phyloP scores from a whole-genome alignment of 2,329 filamentous ascomycete species.

The Davidsoniella australis region DNA sequence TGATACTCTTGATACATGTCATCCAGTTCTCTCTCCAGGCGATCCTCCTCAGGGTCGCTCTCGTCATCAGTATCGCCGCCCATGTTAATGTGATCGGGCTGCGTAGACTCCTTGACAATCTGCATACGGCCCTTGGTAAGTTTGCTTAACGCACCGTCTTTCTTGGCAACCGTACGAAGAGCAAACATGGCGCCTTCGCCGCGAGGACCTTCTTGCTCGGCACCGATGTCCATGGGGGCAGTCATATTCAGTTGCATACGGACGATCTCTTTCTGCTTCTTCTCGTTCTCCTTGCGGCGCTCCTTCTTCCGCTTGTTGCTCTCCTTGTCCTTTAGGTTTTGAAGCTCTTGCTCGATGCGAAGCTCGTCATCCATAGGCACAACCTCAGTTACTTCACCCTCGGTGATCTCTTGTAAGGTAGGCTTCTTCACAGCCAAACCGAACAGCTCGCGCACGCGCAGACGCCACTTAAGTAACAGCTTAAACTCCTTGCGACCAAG shows the following conservation, averaged over 20 bases:
- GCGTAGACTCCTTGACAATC: slow-evolving; percentile 34
- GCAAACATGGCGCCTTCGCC: slow-evolving; percentile 77
- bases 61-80: slow-evolving; percentile 42
- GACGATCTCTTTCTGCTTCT: slow-evolving; percentile 86
- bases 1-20: slow-evolving; percentile 73
- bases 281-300: slow-evolving; percentile 74
- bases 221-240: slow-evolving; percentile 84
- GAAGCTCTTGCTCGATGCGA: slow-evolving; percentile 72
- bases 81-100: slow-evolving; percentile 39
- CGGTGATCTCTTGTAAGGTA: slow-evolving; percentile 26
- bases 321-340: slow-evolving; percentile 66
- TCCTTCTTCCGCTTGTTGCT: slow-evolving; percentile 64
- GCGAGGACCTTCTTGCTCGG: slow-evolving; percentile 65
- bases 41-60: slow-evolving; percentile 64
- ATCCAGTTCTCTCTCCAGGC: slow-evolving; percentile 71
- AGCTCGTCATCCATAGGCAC: slow-evolving; percentile 91
- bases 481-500: slow-evolving; percentile 92
- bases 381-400: slow-evolving; percentile 63
- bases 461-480: slow-evolving; percentile 69
- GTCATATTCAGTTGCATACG: slow-evolving; percentile 96
- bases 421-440: slow-evolving; percentile 65
- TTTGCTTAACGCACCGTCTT: slow-evolving; percentile 36
- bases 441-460: slow-evolving; percentile 80
- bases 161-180: slow-evolving; percentile 65
- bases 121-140: slow-evolving; percentile 68